These are phyloP conservation scores for Debaryomyces prosopidis DNA, from an alignment of 805 yeast species.

Conservation along the genomic window DNA sequence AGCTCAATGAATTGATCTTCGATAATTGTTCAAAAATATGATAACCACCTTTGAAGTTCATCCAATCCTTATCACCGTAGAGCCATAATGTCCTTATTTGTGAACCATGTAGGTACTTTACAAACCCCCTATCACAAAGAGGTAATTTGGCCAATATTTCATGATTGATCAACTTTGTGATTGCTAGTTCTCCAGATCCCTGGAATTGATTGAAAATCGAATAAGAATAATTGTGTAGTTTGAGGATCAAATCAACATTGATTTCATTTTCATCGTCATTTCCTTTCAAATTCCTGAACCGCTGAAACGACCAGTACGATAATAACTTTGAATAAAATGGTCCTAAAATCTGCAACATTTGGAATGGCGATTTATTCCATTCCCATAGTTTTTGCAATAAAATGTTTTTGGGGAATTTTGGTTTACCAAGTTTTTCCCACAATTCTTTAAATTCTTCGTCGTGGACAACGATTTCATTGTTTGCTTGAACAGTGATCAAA, in stretches of 20 bases:
- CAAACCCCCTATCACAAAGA: constrained; percentile 39
- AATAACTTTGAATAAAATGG: constrained; percentile 41
- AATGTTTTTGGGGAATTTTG: constrained; percentile 35
- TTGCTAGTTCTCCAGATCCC: constrained; percentile 45
- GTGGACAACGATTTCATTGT: constrained; percentile 15
- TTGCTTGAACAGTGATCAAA: constrained; percentile 17
- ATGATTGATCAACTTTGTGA: constrained; percentile 40
- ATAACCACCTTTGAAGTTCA: constrained; percentile 40
- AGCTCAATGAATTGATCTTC: constrained; percentile 7
- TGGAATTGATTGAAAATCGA: constrained; percentile 45
- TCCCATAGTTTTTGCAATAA: constrained; percentile 37
- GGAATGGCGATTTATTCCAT: constrained; percentile 39
- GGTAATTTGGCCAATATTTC: constrained; percentile 41
- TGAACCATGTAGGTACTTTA: constrained; percentile 24
- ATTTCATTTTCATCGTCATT: constrained; percentile 13
- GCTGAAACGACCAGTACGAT: constrained; percentile 42
- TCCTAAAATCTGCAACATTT: constrained; percentile 36
- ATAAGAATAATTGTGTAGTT: constrained; percentile 40
- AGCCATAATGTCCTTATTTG: constrained; percentile 32
- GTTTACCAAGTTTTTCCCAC: constrained; percentile 38
- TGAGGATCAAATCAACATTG: constrained; percentile 25
- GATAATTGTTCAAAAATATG: constrained; percentile 27
- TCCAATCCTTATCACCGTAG: constrained; percentile 47
- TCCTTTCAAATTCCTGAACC: constrained; percentile 32
- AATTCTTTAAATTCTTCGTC: constrained; percentile 18